Conservation (phyloP, 202 grass and related monocot genomes). For the Panicum virgatum region DNA sequence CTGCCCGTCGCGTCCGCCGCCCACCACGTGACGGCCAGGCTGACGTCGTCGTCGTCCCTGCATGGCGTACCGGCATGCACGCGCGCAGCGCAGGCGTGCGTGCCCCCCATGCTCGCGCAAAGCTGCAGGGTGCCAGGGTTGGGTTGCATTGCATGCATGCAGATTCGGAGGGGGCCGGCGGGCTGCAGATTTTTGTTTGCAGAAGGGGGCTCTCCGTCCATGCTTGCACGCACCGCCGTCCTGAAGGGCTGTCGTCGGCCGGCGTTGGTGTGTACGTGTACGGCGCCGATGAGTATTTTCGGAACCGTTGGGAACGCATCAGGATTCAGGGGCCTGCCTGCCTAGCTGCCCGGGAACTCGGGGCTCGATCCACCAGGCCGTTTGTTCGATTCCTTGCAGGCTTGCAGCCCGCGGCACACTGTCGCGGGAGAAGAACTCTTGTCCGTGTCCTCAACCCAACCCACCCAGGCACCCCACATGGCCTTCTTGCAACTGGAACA, state of each 20-base stretch:
- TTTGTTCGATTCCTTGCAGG: background rate
- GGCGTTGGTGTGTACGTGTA: background rate
- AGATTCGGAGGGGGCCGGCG: background rate
- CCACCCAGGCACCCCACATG: background rate
- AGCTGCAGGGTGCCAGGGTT: background rate
- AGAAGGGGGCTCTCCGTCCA: background rate
- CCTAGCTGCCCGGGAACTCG: too few species aligned
- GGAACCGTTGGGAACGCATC: background rate
- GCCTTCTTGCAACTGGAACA: background rate
- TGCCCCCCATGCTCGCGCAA: background rate
- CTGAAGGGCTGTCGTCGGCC: background rate
- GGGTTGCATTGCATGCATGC: background rate
- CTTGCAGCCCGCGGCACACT: too few species aligned
- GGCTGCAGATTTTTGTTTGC: too few species aligned
- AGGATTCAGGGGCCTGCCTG: too few species aligned
- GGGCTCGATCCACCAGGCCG: background rate
- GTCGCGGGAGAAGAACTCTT: background rate
- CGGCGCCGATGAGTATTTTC: background rate
- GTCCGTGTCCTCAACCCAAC: background rate
- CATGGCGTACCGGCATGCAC: background rate
- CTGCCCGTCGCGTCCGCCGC: background rate
- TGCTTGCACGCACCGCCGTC: background rate
- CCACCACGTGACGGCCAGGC: slow-evolving; percentile 18
- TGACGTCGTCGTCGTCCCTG: background rate
- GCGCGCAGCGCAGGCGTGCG: background rate